phyloP scores from a whole-genome alignment of 352 stramenopile genomes.

The Phytophthora niederhauseri region DNA sequence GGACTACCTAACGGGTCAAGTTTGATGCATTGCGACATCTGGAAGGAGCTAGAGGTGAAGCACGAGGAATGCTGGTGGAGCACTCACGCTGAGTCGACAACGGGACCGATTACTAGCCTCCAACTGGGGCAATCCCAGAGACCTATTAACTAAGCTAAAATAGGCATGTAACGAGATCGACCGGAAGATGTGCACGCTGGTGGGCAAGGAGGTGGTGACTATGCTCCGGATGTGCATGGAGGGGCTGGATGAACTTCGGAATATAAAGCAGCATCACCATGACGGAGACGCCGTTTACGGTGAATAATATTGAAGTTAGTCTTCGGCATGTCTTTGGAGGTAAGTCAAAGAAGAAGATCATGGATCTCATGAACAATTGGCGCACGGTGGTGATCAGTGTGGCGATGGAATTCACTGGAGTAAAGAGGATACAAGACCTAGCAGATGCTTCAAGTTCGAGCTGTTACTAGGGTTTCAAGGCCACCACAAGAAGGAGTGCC shows the following conservation, averaged over 20 bases:
- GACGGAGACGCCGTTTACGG: slow-evolving; percentile 3
- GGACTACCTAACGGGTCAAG: no score
- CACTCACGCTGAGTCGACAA: not conserved
- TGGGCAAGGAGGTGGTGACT: slow-evolving; percentile 18
- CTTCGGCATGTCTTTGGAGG: slow-evolving; percentile 4
- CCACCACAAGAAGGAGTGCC: not conserved
- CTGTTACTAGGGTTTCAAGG: not conserved
- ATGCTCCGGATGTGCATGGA: slow-evolving; percentile 18
- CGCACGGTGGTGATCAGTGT: not conserved
- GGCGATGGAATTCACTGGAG: not conserved
- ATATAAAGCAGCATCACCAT: slow-evolving; percentile 11
- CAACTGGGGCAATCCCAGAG: slow-evolving; percentile 9
- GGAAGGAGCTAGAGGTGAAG: not conserved
- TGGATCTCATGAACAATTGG: slow-evolving; percentile 2
- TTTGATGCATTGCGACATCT: not conserved
- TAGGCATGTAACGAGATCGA: slow-evolving; percentile 23
- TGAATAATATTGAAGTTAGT: slow-evolving; percentile 8
- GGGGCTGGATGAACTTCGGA: slow-evolving; percentile 10
- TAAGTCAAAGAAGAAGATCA: slow-evolving; percentile 10
- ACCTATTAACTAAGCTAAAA: slow-evolving; percentile 16
- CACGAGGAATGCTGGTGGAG: not conserved
- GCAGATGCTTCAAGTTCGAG: not conserved
- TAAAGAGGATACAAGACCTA: not conserved
- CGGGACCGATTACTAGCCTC: not conserved
- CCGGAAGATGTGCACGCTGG: not conserved